Evolutionary conservation across 2,329 filamentous ascomycete species (phyloP).

Genomic region (Trichophyton schoenleinii): DNA sequence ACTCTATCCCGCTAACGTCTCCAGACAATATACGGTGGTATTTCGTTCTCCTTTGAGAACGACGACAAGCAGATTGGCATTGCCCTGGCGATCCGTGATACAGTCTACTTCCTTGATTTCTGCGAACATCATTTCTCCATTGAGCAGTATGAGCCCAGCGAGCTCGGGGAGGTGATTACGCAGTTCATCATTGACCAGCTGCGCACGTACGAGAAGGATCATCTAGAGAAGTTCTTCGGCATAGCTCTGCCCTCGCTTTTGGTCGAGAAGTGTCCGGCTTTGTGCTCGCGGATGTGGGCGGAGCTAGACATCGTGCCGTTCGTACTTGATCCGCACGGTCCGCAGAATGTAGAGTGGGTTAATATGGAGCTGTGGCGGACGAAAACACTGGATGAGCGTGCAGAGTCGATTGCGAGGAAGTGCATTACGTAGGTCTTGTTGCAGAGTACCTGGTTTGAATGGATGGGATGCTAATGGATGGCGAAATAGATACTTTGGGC

Average conservation of each 20-base stretch:
- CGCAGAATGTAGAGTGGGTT: constrained; percentile 18
- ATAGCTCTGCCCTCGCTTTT: constrained; percentile 54
- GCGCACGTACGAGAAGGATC: constrained; percentile 48
- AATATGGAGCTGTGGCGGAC: constrained; percentile 35
- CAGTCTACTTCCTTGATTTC: constrained; percentile 63
- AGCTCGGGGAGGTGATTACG: constrained; percentile 36
- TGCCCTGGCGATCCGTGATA: constrained; percentile 59
- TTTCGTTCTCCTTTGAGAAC: constrained; percentile 22
- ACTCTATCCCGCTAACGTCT: not conserved
- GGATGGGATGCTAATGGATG: constrained; percentile 6
- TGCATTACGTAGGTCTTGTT: constrained; percentile 50
- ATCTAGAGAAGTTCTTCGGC: constrained; percentile 63
- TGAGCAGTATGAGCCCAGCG: constrained; percentile 24
- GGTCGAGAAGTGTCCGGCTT: constrained; percentile 47
- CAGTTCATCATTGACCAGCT: constrained; percentile 49
- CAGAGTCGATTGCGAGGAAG: constrained; percentile 69
- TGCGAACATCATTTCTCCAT: constrained; percentile 47
- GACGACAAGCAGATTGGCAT: constrained; percentile 41
- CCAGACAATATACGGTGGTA: constrained; percentile 32
- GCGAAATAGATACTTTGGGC: constrained; percentile 52
- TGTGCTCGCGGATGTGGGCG: constrained; percentile 61
- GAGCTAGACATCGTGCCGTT: constrained; percentile 66
- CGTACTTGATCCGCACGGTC: constrained; percentile 38
- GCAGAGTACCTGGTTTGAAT: not conserved
- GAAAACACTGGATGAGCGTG: constrained; percentile 63